phyloP scores from a whole-genome alignment of 352 stramenopile genomes.

The Elongisporangium undulatum region DNA sequence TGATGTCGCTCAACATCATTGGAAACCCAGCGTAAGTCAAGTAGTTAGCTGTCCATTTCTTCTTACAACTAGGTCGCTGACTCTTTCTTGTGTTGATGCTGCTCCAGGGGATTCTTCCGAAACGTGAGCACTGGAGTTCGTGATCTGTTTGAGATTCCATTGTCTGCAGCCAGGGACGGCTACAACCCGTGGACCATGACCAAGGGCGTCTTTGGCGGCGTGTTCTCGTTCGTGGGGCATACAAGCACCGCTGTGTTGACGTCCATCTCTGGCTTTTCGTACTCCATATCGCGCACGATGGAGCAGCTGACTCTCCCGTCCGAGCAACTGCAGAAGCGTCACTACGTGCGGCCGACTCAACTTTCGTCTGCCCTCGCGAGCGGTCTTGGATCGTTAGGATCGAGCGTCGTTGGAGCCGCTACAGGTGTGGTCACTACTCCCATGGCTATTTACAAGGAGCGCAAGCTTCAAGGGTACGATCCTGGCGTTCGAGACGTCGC shows the following conservation, averaged over 20 bases:
- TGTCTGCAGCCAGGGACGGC: conserved; percentile 57
- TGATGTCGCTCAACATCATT: conserved; percentile 85
- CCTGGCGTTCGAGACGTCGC: conserved; percentile 62
- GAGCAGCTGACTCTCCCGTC: conserved; percentile 71
- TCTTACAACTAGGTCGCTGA: background rate
- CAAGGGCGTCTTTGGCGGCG: conserved; percentile 59
- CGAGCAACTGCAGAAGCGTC: conserved; percentile 50
- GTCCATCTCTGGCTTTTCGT: conserved; percentile 76
- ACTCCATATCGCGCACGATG: conserved; percentile 77
- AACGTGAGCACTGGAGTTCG: conserved; percentile 61
- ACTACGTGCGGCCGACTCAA: conserved; percentile 62
- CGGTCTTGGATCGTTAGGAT: conserved; percentile 65
- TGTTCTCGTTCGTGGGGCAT: conserved; percentile 72
- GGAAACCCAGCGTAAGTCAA: conserved; percentile 80
- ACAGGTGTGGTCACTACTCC: conserved; percentile 74
- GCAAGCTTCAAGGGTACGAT: conserved; percentile 50
- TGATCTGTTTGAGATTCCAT: conserved; percentile 76
- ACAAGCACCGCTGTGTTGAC: conserved; percentile 61
- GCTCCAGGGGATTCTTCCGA: conserved; percentile 64
- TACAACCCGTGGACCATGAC: conserved; percentile 78
- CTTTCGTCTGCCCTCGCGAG: conserved; percentile 57
- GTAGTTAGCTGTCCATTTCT: background rate
- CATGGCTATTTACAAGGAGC: conserved; percentile 70
- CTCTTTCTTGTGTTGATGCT: conserved; percentile 1
- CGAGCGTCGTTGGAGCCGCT: conserved; percentile 70